Evolutionary conservation across 2,329 filamentous ascomycete species (phyloP).

Genomic region (Helicocarpus griseus): DNA sequence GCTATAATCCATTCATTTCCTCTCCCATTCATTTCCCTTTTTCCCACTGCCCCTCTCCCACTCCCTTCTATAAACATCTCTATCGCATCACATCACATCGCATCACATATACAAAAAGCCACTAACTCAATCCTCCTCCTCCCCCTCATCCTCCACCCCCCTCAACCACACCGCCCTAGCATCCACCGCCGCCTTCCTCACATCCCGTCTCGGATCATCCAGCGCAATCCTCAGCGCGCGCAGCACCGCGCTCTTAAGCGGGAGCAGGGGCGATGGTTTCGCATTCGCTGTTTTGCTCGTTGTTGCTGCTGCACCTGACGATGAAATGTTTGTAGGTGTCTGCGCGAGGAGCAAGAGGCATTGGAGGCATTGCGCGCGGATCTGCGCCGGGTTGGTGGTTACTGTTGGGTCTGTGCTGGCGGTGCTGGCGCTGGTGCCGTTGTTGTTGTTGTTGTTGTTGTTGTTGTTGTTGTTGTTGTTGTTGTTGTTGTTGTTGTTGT

Average conservation of each 20-base stretch:
- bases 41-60: neutral
- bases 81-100: too few relatives aligned
- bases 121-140: slow-evolving; percentile 39
- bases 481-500: slow-evolving; percentile 9
- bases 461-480: slow-evolving; percentile 1
- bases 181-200: slow-evolving; percentile 53
- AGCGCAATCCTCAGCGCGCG: slow-evolving; percentile 45
- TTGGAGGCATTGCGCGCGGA: slow-evolving; percentile 27
- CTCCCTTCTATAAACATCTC: too few relatives aligned
- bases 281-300: slow-evolving; percentile 14
- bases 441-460: slow-evolving; percentile 7
- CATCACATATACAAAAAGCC: too few relatives aligned
- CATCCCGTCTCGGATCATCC: slow-evolving; percentile 54
- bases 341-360: slow-evolving; percentile 32
- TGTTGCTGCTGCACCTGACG: slow-evolving; percentile 10
- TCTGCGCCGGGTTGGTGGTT: slow-evolving; percentile 20
- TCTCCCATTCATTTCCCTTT: neutral
- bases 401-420: neutral
- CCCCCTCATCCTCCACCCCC: slow-evolving; percentile 47
- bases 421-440: slow-evolving; percentile 7
- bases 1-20: too few relatives aligned
- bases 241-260: slow-evolving; percentile 48
- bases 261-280: slow-evolving; percentile 40
- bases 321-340: slow-evolving; percentile 14
- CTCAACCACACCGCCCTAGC: slow-evolving; percentile 52